Evolutionary conservation across 1,284 basidiomycete species (phyloP), one percentile per base, ranked within the genome.

Genomic region (Agroathelia rolfsii): DNA sequence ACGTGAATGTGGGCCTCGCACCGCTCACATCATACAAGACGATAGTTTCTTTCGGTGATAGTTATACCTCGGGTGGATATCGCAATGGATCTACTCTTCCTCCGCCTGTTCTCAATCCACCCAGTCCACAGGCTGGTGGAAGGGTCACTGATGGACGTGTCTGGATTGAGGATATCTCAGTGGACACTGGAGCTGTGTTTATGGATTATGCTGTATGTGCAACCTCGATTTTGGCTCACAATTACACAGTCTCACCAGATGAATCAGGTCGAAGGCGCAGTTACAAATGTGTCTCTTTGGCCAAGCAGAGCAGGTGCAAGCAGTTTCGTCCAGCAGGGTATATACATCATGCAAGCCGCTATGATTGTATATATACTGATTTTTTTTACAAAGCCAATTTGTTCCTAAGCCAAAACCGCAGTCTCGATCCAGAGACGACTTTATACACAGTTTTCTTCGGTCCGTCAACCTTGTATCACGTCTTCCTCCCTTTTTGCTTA

Each of bases 1-100:
- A 69, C 36, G 52, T 69, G 20, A 71, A 66, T 25, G 56, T 56
- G 1, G 68, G 68, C 0, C 37, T 70, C 12, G 38, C 49, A 21
- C 45, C 66, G 26, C 34, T 38, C 3, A n/a, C n/a, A n/a, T 40
- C 35, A 2, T 60, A 59, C 35, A 55, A 56, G 35, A 68, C 58
- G 1, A 62, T 71, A 12, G 62, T 69, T 2, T 50, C 64, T 3
- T 66, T 68, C 38, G 64, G 65, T 24, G 65, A 66, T 40, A 35
- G 57, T n/a, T 64, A 56, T 34, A 56, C 56, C 11, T 52, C 54
- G 27, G 55, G 52, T 28, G 48, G 56, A 7, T 45, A 39, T 7
- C 35, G 39, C 20, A 46, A 57, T 40, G 56, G 56, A 12, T 46
- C 46, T 5, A 35, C 49, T 3, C 47, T 53, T 21, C 41, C 41